Conservation (phyloP, 345 rosid genomes). For the Raphanus raphanistrum region DNA sequence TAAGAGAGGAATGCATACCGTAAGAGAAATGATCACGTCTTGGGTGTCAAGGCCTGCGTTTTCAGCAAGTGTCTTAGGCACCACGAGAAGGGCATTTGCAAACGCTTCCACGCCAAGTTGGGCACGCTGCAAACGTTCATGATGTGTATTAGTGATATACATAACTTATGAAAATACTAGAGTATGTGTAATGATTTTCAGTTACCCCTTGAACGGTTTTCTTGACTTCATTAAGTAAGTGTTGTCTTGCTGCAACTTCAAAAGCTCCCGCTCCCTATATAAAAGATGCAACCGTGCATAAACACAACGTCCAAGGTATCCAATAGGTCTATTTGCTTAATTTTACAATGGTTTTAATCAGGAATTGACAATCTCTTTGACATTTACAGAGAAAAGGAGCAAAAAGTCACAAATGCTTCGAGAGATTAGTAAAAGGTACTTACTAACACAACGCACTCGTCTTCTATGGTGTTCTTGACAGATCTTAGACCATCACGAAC, state of each 20-base stretch:
- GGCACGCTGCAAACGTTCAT: constrained; percentile 66
- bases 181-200: background rate
- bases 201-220: constrained; percentile 96
- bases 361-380: constrained; percentile 5
- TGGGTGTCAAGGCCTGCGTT: constrained; percentile 97
- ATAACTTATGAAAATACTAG: background rate
- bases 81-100: constrained; percentile 93
- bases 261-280: constrained; percentile 98
- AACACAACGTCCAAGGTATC: background rate
- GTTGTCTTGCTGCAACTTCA: constrained; percentile 95
- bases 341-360: background rate
- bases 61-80: constrained; percentile 97
- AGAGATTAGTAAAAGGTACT: constrained; percentile 28
- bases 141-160: constrained; percentile 18
- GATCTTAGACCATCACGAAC: constrained; percentile 96
- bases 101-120: constrained; percentile 98
- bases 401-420: constrained; percentile 7
- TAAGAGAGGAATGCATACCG: constrained; percentile 44
- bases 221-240: constrained; percentile 81
- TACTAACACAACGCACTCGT: constrained; percentile 89
- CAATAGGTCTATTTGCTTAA: background rate
- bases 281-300: constrained; percentile 16
- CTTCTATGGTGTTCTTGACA: constrained; percentile 95
- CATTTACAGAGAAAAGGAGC: background rate
- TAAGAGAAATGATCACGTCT: constrained; percentile 85